Conservation (phyloP, 257 asterid species). For the Ehretia macrophylla region DNA sequence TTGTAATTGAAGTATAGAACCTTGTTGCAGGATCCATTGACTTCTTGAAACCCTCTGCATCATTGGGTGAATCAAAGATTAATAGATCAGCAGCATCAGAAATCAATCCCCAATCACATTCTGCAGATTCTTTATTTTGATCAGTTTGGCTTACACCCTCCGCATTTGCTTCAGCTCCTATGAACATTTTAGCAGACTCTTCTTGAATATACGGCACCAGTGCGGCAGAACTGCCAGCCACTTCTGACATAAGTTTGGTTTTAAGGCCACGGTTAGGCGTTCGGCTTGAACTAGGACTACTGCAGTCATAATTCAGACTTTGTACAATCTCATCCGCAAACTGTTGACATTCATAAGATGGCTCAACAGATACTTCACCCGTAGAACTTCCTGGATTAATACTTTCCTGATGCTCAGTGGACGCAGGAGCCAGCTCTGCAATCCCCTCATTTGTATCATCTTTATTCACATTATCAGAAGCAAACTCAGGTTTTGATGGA, state of each 20-base stretch:
- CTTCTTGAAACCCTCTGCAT: background rate
- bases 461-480: constrained; percentile 42
- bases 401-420: constrained; percentile 18
- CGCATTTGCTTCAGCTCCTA: constrained; percentile 21
- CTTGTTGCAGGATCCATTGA: background rate
- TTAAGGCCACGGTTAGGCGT: constrained; percentile 22
- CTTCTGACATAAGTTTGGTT: constrained; percentile 22
- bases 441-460: constrained; percentile 18
- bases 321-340: background rate
- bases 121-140: constrained; percentile 39
- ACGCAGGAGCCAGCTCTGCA: constrained; percentile 20
- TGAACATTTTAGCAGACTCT: constrained; percentile 30
- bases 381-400: constrained; percentile 30
- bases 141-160: constrained; percentile 32
- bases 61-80: constrained; percentile 54
- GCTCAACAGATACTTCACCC: constrained; percentile 27
- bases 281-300: constrained; percentile 36
- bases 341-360: constrained; percentile 44
- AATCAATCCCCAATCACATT: constrained; percentile 72
- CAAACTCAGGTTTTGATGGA: constrained; percentile 88
- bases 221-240: constrained; percentile 33
- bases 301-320: constrained; percentile 32
- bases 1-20: background rate
- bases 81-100: constrained; percentile 54
- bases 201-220: constrained; percentile 29